Evolutionary conservation across 805 yeast species (phyloP).

Genomic region (Starmerella vaccinii): DNA sequence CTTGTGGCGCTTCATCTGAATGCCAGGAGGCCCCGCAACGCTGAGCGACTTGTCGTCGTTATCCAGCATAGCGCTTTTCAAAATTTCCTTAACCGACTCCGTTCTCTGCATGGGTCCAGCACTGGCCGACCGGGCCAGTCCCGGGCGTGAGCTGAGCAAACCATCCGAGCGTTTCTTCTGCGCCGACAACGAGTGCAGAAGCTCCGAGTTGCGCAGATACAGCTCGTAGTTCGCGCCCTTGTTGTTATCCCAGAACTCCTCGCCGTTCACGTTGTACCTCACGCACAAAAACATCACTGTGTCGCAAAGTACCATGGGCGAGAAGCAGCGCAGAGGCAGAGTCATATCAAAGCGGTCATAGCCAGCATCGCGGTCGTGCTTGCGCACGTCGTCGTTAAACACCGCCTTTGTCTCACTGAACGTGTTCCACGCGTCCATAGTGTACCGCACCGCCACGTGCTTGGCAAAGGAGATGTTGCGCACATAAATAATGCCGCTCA

Average conservation of each 20-base stretch:
- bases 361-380: conserved; percentile 26
- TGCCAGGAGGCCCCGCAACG: neutral
- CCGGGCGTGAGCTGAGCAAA: neutral
- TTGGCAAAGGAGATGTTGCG: conserved; percentile 63
- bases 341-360: conserved; percentile 62
- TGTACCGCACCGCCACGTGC: conserved; percentile 57
- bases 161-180: neutral
- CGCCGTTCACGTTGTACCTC: conserved; percentile 39
- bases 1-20: neutral
- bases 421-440: conserved; percentile 71
- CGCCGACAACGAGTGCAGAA: neutral
- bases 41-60: neutral
- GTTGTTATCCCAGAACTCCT: conserved; percentile 76
- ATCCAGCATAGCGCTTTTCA: neutral
- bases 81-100: neutral
- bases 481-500: conserved; percentile 70
- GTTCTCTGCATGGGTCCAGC: neutral
- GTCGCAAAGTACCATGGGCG: conserved; percentile 25
- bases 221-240: conserved; percentile 47
- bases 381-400: conserved; percentile 44
- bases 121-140: neutral
- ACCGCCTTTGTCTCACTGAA: conserved; percentile 56
- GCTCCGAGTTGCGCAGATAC: conserved; percentile 30
- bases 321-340: conserved; percentile 32
- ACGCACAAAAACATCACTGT: conserved; percentile 45